Base-by-base conservation (phyloP, 2,329 filamentous ascomycete species). In the Colletotrichum liriopes region DNA sequence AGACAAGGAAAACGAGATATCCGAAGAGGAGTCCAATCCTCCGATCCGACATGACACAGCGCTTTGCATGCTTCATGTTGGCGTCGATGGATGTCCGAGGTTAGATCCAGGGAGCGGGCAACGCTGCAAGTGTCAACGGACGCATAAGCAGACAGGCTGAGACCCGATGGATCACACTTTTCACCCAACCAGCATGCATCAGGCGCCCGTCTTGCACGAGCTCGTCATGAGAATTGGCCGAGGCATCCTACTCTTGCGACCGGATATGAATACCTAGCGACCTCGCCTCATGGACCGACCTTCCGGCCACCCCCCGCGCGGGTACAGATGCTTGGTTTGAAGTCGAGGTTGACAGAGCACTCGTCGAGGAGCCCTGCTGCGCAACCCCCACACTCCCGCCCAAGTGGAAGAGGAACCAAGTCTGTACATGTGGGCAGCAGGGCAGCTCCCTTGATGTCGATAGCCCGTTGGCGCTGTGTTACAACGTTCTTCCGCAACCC, bases 401-500 rank as follows among this genome's bases (percentile, higher is more conserved):
- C 43, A 23, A 32, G 32, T 26, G 32, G 43, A n/a, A 32, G 32
- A 37, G 5, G 14, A n/a, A 37, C 52, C 32, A 32, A 37, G 29
- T 37, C 20, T 3, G 52, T 55, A 16, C 8, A 35, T 3, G 8
- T n/a, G 32, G 32, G 20, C 32, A 23, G 32, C 32, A 41, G 20
- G 51, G 26, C 16, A 47, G 32, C 29, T 35, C 29, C 23, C 12
- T 61, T 47, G 58, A 35, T 45, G 26, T 35, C 23, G 26, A 47
- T 45, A 35, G 58, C 41, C 41, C 20, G 41, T 47, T 37, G 58
- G 29, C 29, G 39, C 41, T 41, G 32, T 39, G 23, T 41, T 26
- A 18, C 29, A 39, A 59, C 59, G 43, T 61, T 23, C 41, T 16
- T 32, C 29, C 16, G 11, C 41, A 45, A 39, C 65, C 67, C 64